phyloP scores from a whole-genome alignment of 345 rosid genomes.

The Euphorbia pulcherrima region DNA sequence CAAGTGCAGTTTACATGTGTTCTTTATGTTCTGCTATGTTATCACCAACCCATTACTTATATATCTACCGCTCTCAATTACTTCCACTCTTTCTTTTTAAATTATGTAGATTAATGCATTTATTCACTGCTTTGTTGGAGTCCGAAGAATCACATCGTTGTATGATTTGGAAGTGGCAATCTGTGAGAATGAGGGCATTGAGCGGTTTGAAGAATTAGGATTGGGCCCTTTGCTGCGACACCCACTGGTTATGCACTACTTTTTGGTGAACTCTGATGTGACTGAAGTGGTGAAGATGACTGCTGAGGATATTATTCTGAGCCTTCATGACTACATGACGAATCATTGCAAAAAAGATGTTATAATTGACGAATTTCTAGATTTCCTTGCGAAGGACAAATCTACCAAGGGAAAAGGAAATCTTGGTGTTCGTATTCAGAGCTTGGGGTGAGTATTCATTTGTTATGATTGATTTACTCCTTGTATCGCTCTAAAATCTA shows the following conservation, averaged over 20 bases:
- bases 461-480: not conserved
- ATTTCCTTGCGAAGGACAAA: constrained; percentile 53
- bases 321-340: constrained; percentile 46
- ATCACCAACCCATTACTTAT: not conserved
- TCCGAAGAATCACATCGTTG: constrained; percentile 58
- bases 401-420: constrained; percentile 50
- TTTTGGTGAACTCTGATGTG: constrained; percentile 40
- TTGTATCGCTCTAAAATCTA: not conserved
- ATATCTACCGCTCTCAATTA: not conserved
- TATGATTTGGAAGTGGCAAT: constrained; percentile 73
- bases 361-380: constrained; percentile 54
- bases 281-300: constrained; percentile 54
- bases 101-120: constrained; percentile 68
- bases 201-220: constrained; percentile 55
- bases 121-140: constrained; percentile 78
- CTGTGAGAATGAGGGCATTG: constrained; percentile 64
- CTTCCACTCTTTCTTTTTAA: not conserved
- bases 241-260: constrained; percentile 63
- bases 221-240: constrained; percentile 74
- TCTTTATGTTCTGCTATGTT: not conserved
- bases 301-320: constrained; percentile 49
- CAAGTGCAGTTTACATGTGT: not conserved
- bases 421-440: constrained; percentile 75
- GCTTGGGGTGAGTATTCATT: constrained; percentile 56
- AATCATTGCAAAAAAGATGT: constrained; percentile 33